Evolutionary conservation across 768 basidiomycete species (phyloP), one percentile per base, ranked within the genome.

Genomic region (Boletus sensibilis): DNA sequence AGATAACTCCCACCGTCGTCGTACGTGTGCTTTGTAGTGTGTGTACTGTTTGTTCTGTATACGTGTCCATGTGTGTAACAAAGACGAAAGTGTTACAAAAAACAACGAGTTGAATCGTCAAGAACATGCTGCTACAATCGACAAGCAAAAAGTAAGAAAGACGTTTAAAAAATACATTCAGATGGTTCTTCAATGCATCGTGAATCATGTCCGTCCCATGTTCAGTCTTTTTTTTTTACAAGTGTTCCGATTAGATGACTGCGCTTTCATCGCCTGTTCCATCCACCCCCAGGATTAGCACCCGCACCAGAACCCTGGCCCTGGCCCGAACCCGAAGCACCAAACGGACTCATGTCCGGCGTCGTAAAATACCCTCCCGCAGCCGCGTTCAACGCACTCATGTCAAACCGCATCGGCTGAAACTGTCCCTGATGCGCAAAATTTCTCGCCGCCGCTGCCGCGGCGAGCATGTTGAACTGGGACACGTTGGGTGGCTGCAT

Each of bases 381-480:
- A 29, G 58, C 61, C 7, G 55, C 45, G 13, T 65, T 72, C 51
- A 61, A 18, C 34, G 56, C 37, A 20, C 41, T 38, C 1, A 50
- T 47, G 5, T 62, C 64, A 2, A 67, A 50, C 8, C 63, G 58
- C 60, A 67, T 59, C 14, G 55, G 52, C 42, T 64, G 65, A 41
- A 64, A 73, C 12, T 63, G 59, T 0, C 49, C 56, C 20, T 69
- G 63, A 35, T 63, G 64, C n/a, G 42, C 60, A 51, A 60, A 68
- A 18, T 64, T 69, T 23, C 66, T 43, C 8, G 66, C 66, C 1
- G 66, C 67, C 1, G 66, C 66, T 0, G 66, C 61, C 0, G 65
- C 66, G 0, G 64, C 68, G 23, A 64, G 58, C 69, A 71, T 63
- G 6, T 68, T 64, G 31, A 73, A 60, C 45, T 72, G 71, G 3